phyloP scores from a whole-genome alignment of 1,284 basidiomycete genomes.

The Golubevia sp. region DNA sequence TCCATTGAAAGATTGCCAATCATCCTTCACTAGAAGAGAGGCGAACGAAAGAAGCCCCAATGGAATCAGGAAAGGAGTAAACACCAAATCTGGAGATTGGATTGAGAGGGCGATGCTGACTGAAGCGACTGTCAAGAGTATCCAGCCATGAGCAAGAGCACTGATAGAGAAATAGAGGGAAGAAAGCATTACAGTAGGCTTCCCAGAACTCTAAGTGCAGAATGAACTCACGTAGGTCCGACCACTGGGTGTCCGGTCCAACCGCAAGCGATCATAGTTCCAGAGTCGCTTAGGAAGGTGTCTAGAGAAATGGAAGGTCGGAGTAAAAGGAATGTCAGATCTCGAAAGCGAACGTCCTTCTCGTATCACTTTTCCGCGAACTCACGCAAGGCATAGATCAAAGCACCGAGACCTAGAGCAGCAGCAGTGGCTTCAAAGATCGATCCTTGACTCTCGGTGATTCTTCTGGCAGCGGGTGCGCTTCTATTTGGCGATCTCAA shows the following conservation, averaged over 20 bases:
- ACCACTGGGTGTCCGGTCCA: slow-evolving; percentile 84
- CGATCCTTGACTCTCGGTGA: no score
- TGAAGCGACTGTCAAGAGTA: slow-evolving; percentile 73
- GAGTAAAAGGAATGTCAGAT: no score
- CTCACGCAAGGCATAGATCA: slow-evolving; percentile 69
- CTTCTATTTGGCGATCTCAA: background rate
- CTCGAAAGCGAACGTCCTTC: no score
- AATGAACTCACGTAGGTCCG: slow-evolving; percentile 66
- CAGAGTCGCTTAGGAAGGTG: slow-evolving; percentile 77
- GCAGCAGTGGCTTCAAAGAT: no score
- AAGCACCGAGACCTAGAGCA: slow-evolving; percentile 74
- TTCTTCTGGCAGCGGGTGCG: no score
- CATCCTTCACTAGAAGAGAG: slow-evolving; percentile 69
- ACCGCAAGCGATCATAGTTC: slow-evolving; percentile 84
- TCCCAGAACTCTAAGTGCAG: background rate
- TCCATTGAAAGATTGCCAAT: slow-evolving; percentile 78
- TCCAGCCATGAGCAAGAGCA: slow-evolving; percentile 73
- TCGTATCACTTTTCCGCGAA: no score
- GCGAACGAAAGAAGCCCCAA: slow-evolving; percentile 63
- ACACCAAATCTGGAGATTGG: slow-evolving; percentile 1
- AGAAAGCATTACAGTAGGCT: background rate
- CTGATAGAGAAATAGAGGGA: slow-evolving; percentile 55
- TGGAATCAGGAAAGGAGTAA: slow-evolving; percentile 13
- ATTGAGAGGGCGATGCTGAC: slow-evolving; percentile 64
- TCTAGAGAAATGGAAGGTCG: no score